These are phyloP conservation scores for Cryptosporidium xiaoi DNA, from an alignment of 169 alveolate genomes.

Conservation along the genomic window DNA sequence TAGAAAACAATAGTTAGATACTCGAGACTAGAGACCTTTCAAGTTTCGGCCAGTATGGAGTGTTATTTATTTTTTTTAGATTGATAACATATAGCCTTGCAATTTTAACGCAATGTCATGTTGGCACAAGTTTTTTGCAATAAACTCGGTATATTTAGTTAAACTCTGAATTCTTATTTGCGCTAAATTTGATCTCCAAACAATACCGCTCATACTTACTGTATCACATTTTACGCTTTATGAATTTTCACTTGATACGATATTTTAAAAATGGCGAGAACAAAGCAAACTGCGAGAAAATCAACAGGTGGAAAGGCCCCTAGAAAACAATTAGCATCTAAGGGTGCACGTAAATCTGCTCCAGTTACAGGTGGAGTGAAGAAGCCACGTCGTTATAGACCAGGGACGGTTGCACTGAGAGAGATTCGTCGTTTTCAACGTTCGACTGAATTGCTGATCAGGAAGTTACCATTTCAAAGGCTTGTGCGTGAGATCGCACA, in stretches of 20 bases:
- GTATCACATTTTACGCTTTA: too few species aligned
- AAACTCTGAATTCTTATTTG: not conserved
- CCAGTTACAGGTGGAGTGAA: slow-evolving; percentile 96
- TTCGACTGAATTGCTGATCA: slow-evolving; percentile 92
- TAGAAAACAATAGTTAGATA: too few species aligned
- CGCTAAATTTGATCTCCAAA: not conserved
- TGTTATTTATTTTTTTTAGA: too few species aligned
- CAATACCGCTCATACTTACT: too few species aligned
- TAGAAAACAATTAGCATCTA: slow-evolving; percentile 96
- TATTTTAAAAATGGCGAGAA: slow-evolving; percentile 93
- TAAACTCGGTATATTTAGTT: not conserved
- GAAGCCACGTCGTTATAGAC: slow-evolving; percentile 98
- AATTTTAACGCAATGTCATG: too few species aligned
- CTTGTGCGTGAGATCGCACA: slow-evolving; percentile 96
- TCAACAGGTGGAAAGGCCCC: slow-evolving; percentile 99
- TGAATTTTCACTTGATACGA: not conserved
- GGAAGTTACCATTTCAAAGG: slow-evolving; percentile 97
- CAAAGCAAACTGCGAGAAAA: slow-evolving; percentile 98
- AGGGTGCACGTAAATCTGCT: slow-evolving; percentile 99
- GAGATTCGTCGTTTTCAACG: slow-evolving; percentile 97
- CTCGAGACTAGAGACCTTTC: too few species aligned
- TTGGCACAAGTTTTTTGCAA: too few species aligned
- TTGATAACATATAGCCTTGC: too few species aligned
- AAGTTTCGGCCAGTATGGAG: too few species aligned
- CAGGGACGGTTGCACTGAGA: slow-evolving; percentile 98